Conservation (phyloP, 139 green algal genomes). For the Astrephomene gubernaculifera region DNA sequence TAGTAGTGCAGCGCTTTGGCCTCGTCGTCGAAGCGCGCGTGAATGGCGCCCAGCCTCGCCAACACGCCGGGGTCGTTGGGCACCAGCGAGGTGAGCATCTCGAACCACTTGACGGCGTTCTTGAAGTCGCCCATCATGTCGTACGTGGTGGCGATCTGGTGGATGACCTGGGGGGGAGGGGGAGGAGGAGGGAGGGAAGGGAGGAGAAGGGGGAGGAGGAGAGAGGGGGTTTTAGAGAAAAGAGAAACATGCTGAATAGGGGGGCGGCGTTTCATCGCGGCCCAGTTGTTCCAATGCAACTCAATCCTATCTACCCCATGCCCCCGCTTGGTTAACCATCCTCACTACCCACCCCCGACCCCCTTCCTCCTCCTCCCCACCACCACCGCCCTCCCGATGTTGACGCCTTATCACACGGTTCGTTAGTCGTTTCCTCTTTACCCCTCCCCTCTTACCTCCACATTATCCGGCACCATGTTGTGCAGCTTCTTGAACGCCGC, state of each 20-base stretch:
- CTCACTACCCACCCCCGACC: too few species aligned
- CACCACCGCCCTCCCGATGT: too few species aligned
- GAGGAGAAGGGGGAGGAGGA: background rate
- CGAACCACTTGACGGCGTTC: constrained; percentile 79
- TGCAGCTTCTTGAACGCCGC: constrained; percentile 80
- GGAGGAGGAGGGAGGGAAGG: background rate
- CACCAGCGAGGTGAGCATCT: constrained; percentile 78
- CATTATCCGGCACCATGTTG: constrained; percentile 77
- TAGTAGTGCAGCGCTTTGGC: constrained; percentile 84
- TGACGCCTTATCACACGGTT: too few species aligned
- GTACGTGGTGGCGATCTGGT: constrained; percentile 74
- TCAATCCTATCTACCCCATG: too few species aligned
- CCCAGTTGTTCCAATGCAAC: too few species aligned
- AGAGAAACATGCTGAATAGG: too few species aligned
- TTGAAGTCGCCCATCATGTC: constrained; percentile 75
- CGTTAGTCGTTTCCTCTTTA: too few species aligned
- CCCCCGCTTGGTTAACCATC: too few species aligned
- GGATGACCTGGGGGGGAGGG: constrained; percentile 36
- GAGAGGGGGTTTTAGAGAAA: too few species aligned
- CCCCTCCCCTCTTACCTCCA: constrained; percentile 65
- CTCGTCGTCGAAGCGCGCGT: constrained; percentile 82
- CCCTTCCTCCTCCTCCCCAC: too few species aligned
- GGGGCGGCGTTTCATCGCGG: too few species aligned
- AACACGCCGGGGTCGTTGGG: constrained; percentile 86
- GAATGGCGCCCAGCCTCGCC: constrained; percentile 77